Base-by-base conservation (phyloP, 2,329 filamentous ascomycete species). In the Botrytis hyacinthi region DNA sequence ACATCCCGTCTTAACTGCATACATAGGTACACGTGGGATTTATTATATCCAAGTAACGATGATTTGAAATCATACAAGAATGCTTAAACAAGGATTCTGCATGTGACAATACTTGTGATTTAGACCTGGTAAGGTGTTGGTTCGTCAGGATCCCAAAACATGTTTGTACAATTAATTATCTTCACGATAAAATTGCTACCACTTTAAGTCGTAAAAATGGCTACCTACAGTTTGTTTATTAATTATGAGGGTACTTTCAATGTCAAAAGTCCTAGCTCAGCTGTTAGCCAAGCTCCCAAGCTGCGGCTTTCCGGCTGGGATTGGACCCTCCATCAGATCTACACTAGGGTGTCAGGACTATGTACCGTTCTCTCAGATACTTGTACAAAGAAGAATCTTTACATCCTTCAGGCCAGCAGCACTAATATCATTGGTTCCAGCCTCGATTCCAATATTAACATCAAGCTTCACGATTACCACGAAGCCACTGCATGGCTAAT, bases 401-500 rank as follows among this genome's bases (percentile, higher is more conserved):
- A 16, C n/a, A 72, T 69, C 51, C 62, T 72, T 48, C 22, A 59
- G 42, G 12, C 22, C 16, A 60, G 20, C 37, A 40, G 22, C 46
- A 67, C 18, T 48, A 48, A 29, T 40, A 32, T 40, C 29, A 68
- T 51, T 72, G 20, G 65, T 42, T 32, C 65, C 51, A 72, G 71
- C 62, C 71, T 72, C 32, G 46, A 60, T 32, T 60, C 62, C 51
- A 57, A 72, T 59, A 46, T 72, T 69, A 42, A 44, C 32, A 51
- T 29, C 26, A 68, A 48, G 71, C 71, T 72, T 72, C 37, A 69
- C 40, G 51, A 69, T 57, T 16, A 57, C 32, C 51, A 68, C 62
- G 51, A 72, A 72, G 62, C 71, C 71, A 72, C 71, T 60, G 54
- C 71, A 72, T 72, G 32, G 40, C 40, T n/a, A 68, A 72, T 72